A percentile compares a stretch with the other conserved stretches of the same genome.
Evolutionary conservation across 2,329 filamentous ascomycete species (phyloP).

Genomic region (Pseudohalonectria lignicola): DNA sequence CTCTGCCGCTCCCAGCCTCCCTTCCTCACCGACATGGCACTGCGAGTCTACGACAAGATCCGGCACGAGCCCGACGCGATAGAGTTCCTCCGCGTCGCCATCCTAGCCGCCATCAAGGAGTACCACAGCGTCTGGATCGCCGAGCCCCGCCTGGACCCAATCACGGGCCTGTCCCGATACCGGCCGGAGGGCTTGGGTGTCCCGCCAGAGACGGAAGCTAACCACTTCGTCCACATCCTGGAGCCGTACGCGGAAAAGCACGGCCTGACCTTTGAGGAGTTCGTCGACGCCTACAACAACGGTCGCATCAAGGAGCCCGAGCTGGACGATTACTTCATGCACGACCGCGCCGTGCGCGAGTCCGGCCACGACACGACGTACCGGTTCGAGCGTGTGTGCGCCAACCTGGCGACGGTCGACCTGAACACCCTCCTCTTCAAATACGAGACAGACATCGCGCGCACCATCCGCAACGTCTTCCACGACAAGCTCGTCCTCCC

Average conservation of each 20-base stretch:
- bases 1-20: conserved; percentile 88
- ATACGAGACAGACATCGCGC: conserved; percentile 88
- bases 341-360: conserved; percentile 90
- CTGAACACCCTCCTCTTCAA: conserved; percentile 93
- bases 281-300: conserved; percentile 81
- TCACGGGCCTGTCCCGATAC: conserved; percentile 74
- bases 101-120: conserved; percentile 91
- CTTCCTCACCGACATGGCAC: conserved; percentile 93
- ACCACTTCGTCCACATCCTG: conserved; percentile 76
- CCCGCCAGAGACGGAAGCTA: conserved; percentile 82
- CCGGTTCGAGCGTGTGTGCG: conserved; percentile 78
- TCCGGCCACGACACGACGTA: conserved; percentile 96
- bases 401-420: conserved; percentile 85
- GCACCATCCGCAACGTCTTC: conserved; percentile 76
- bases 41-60: conserved; percentile 88
- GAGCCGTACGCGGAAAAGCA: conserved; percentile 77
- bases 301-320: conserved; percentile 70
- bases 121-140: conserved; percentile 84
- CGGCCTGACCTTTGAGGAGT: conserved; percentile 69
- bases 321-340: conserved; percentile 88
- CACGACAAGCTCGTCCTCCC: conserved; percentile 75
- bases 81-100: conserved; percentile 71
- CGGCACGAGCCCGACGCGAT: conserved; percentile 70
- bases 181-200: conserved; percentile 75
- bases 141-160: conserved; percentile 65